phyloP scores from a whole-genome alignment of 495 filamentous ascomycete species.

The Chaetomium cochliodes region DNA sequence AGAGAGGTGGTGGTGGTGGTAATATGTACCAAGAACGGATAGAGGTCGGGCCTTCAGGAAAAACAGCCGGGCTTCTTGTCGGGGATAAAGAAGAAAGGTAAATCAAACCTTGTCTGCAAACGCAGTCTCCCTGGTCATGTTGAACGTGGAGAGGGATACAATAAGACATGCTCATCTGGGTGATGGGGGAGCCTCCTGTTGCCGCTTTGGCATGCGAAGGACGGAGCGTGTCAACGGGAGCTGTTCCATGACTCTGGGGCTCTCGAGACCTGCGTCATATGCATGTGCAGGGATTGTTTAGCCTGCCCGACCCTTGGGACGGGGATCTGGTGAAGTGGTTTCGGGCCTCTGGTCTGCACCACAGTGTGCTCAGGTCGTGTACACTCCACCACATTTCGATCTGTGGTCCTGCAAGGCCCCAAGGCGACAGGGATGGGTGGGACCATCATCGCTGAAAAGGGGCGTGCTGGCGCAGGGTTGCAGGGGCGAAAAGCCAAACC shows the following conservation, averaged over 20 bases:
- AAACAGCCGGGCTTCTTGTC: not conserved
- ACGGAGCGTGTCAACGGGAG: conserved; percentile 37
- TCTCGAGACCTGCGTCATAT: conserved; percentile 38
- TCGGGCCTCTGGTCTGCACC: conserved; percentile 30
- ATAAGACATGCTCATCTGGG: conserved; percentile 22
- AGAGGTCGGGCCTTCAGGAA: not conserved
- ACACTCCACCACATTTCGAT: not conserved
- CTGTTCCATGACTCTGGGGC: conserved; percentile 37
- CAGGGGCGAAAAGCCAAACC: conserved; percentile 30
- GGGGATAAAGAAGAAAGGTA: conserved; percentile 9
- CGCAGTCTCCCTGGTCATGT: conserved; percentile 28
- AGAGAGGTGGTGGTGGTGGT: not conserved
- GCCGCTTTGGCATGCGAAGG: conserved; percentile 39
- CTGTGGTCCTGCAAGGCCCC: conserved; percentile 26
- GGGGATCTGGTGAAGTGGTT: conserved; percentile 32
- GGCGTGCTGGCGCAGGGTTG: conserved; percentile 22
- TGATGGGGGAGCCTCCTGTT: conserved; percentile 23
- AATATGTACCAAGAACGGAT: too few species aligned
- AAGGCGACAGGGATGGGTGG: conserved; percentile 34
- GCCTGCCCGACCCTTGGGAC: conserved; percentile 32
- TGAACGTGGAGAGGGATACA: conserved; percentile 30
- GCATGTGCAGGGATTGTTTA: conserved; percentile 36
- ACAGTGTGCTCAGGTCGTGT: conserved; percentile 1
- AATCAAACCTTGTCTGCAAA: conserved; percentile 24
- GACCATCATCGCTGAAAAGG: conserved; percentile 23